A percentile compares a stretch with the other conserved stretches of the same genome.
Evolutionary conservation across 2,329 filamentous ascomycete genomes (phyloP).

Genomic region (Colletotrichum salicis): DNA sequence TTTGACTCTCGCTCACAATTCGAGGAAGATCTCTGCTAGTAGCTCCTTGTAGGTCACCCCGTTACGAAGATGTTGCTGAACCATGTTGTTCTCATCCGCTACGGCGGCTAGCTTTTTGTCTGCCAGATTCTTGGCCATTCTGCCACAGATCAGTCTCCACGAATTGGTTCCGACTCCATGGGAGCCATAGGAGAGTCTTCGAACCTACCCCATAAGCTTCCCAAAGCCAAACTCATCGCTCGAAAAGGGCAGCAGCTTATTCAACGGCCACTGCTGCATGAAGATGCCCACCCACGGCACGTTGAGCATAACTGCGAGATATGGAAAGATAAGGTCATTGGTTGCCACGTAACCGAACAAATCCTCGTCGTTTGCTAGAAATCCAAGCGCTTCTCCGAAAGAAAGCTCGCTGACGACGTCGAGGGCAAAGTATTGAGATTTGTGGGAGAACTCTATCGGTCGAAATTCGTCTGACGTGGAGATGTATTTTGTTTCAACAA

Average conservation of each 20-base stretch:
- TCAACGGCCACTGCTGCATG: constrained; percentile 36
- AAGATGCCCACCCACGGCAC: constrained; percentile 38
- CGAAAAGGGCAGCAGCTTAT: constrained; percentile 39
- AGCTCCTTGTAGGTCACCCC: constrained; percentile 42
- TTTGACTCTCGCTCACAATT: constrained; percentile 14
- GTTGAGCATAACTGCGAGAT: constrained; percentile 37
- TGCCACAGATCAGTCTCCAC: neutral
- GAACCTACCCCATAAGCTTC: constrained; percentile 38
- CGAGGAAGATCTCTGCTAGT: constrained; percentile 40
- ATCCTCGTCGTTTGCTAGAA: constrained; percentile 39
- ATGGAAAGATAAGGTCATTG: constrained; percentile 28
- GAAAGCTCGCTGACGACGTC: constrained; percentile 42
- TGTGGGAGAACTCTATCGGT: constrained; percentile 32
- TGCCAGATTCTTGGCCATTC: constrained; percentile 42
- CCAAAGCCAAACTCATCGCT: constrained; percentile 49
- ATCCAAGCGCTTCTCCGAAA: constrained; percentile 42
- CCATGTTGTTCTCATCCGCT: constrained; percentile 43
- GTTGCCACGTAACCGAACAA: constrained; percentile 38
- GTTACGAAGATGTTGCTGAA: constrained; percentile 42
- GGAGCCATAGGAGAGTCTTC: accelerated
- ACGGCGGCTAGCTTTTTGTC: constrained; percentile 40
- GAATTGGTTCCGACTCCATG: too few species aligned
- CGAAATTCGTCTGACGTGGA: constrained; percentile 8
- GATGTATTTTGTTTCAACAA: constrained; percentile 29
- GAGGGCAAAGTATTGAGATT: constrained; percentile 37